phyloP scores from a whole-genome alignment of 2,329 filamentous ascomycete species.

The Fusarium beomiforme region DNA sequence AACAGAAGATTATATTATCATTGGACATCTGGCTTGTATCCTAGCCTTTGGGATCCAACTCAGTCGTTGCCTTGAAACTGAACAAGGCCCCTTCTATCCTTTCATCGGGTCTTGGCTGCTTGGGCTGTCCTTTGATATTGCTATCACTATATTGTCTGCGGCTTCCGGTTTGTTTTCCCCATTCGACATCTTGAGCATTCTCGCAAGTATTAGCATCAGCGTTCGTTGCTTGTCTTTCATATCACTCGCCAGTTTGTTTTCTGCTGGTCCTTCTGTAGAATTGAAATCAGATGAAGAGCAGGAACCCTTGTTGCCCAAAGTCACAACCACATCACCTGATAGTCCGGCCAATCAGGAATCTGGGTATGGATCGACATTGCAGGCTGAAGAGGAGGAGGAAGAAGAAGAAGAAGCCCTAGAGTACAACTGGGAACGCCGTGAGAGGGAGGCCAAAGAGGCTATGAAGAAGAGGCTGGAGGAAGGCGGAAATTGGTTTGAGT shows the following conservation, averaged over 20 bases:
- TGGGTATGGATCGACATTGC: slow-evolving; percentile 55
- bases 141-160: slow-evolving; percentile 50
- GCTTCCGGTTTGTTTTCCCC: not conserved
- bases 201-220: slow-evolving; percentile 36
- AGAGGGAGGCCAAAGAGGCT: slow-evolving; percentile 64
- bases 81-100: slow-evolving; percentile 68
- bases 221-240: slow-evolving; percentile 35
- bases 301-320: slow-evolving; percentile 63
- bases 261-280: slow-evolving; percentile 24
- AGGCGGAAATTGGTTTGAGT: slow-evolving; percentile 80
- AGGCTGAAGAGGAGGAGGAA: slow-evolving; percentile 51
- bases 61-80: slow-evolving; percentile 61
- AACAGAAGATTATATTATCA: slow-evolving; percentile 58
- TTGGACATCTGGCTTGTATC: slow-evolving; percentile 70
- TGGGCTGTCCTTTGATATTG: slow-evolving; percentile 65
- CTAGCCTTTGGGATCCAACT: slow-evolving; percentile 72
- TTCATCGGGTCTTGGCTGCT: slow-evolving; percentile 71
- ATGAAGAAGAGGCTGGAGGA: slow-evolving; percentile 77
- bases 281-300: slow-evolving; percentile 63
- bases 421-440: slow-evolving; percentile 63
- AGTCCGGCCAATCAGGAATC: slow-evolving; percentile 41
- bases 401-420: slow-evolving; percentile 58
- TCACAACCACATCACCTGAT: slow-evolving; percentile 28
- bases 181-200: slow-evolving; percentile 31
- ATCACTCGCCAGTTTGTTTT: slow-evolving; percentile 26